Base-by-base conservation (phyloP, 2,329 filamentous ascomycete species). In the Diaporthe longicolla region DNA sequence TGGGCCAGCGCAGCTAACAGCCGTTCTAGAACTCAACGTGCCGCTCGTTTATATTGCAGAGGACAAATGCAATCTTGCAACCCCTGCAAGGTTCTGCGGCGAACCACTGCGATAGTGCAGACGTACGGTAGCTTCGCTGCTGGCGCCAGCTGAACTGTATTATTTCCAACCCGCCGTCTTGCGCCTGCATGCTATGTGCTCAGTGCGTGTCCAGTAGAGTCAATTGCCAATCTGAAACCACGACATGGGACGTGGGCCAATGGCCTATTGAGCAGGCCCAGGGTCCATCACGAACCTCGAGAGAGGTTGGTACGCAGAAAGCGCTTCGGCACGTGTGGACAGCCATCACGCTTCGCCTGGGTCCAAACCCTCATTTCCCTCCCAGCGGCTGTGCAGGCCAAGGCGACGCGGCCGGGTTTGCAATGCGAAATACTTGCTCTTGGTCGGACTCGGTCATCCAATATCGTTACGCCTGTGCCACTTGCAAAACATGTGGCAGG, bases 401-500 rank as follows among this genome's bases (percentile, higher is more conserved):
- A 68, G 63, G 63, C 3, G n/a, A 54, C 48, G 48, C 48, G 63
- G 63, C 63, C 63, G 9, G 40, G 63, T 40, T 40, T 40, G 63
- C 63, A 54, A 68, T 54, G 63, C 45, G 37, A 35, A 26, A 45
- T 9, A 29, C 40, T 17, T 24, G 15, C 15, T 13, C 9, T 54
- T 24, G 48, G 21, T 54, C 63, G 63, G 32, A 50, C n/a, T 40
- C 48, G 63, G 32, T 54, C 63, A 40, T 54, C 63, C 63, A 54
- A 68, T 54, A 54, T 68, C 32, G 26, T 68, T 48, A 40, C 63
- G 63, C 63, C 48, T 68, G 63, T 68, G 63, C 63, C 21, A 68
- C 63, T 68, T 68, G 63, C 63, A 68, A 68, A 68, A 68, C 63
- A 68, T 68, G 63, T 68, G 63, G 63, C 48, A 54, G 37, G 63